A percentile compares a stretch with the other conserved stretches of the same genome.
Conservation (phyloP, 2,329 filamentous ascomycete genomes). For the Fusarium sambucinum region DNA sequence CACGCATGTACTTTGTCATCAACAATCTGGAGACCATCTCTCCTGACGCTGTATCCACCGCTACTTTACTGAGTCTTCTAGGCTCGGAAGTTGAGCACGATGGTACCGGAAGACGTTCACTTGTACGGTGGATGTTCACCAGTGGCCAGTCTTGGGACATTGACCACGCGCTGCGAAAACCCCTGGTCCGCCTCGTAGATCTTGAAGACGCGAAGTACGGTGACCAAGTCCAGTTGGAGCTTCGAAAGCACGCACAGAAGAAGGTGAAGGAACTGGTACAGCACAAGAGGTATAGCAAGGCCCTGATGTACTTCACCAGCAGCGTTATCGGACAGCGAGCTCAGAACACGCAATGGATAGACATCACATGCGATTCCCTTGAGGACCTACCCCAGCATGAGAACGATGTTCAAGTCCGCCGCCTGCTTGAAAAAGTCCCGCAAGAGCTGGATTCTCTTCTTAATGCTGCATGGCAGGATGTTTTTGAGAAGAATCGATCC, state of each 20-base stretch:
- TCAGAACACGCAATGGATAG: conserved; percentile 59
- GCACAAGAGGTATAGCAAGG: conserved; percentile 57
- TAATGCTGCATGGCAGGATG: conserved; percentile 54
- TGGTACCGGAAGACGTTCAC: background rate
- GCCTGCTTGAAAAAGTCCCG: conserved; percentile 55
- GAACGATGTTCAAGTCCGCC: conserved; percentile 56
- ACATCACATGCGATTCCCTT: conserved; percentile 58
- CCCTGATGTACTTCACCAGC: conserved; percentile 57
- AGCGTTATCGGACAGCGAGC: conserved; percentile 58
- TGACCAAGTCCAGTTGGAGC: conserved; percentile 36
- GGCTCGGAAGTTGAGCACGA: conserved; percentile 20
- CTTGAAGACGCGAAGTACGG: conserved; percentile 38
- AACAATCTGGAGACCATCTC: conserved; percentile 57
- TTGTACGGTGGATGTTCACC: conserved; percentile 56
- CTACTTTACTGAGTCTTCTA: conserved; percentile 16
- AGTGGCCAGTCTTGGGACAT: conserved; percentile 47
- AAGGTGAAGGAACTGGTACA: conserved; percentile 52
- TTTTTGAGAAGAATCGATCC: conserved; percentile 51
- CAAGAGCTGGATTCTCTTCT: conserved; percentile 55
- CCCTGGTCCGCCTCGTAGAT: conserved; percentile 29
- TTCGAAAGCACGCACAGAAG: conserved; percentile 50
- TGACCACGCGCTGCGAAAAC: conserved; percentile 8
- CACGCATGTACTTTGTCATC: conserved; percentile 55
- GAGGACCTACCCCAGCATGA: conserved; percentile 54
- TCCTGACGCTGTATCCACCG: conserved; percentile 44